Percentiles rank a stretch among this genome's conserved stretches.
These are phyloP conservation scores for Plectranthus barbatus DNA, from an alignment of 257 asterid species.

Conservation along the genomic window DNA sequence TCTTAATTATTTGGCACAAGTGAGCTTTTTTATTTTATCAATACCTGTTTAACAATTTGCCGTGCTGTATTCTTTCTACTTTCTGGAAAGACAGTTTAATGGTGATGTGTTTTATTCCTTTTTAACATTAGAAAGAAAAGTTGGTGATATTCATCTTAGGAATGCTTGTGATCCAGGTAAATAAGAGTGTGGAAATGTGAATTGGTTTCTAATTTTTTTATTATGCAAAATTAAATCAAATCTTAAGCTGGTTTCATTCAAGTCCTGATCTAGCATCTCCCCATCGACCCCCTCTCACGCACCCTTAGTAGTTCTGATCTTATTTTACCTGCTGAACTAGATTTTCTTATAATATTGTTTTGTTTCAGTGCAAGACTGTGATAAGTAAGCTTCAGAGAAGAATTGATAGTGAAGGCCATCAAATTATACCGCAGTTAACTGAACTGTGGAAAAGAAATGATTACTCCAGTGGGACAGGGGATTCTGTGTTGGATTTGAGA, in stretches of 20 bases:
- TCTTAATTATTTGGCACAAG: background rate
- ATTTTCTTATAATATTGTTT: background rate
- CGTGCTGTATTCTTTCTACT: background rate
- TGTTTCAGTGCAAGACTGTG: slow-evolving; percentile 86
- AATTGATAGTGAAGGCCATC: slow-evolving; percentile 78
- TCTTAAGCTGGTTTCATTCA: background rate
- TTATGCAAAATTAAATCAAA: background rate
- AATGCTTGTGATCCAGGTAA: background rate
- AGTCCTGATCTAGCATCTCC: too few species aligned
- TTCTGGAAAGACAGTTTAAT: background rate
- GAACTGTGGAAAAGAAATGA: slow-evolving; percentile 88
- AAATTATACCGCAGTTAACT: slow-evolving; percentile 75
- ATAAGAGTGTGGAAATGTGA: background rate
- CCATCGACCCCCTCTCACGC: background rate
- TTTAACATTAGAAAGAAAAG: background rate
- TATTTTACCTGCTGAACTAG: background rate
- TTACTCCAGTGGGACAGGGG: slow-evolving; percentile 37
- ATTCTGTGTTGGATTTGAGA: slow-evolving; percentile 55
- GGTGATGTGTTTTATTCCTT: background rate
- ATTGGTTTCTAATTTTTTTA: background rate
- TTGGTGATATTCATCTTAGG: background rate
- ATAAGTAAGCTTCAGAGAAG: slow-evolving; percentile 78
- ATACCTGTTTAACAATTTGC: background rate
- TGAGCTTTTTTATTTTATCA: background rate
- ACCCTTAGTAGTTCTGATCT: background rate